phyloP scores from a whole-genome alignment of 768 basidiomycete genomes.

The Rossbeevera mucosa region DNA sequence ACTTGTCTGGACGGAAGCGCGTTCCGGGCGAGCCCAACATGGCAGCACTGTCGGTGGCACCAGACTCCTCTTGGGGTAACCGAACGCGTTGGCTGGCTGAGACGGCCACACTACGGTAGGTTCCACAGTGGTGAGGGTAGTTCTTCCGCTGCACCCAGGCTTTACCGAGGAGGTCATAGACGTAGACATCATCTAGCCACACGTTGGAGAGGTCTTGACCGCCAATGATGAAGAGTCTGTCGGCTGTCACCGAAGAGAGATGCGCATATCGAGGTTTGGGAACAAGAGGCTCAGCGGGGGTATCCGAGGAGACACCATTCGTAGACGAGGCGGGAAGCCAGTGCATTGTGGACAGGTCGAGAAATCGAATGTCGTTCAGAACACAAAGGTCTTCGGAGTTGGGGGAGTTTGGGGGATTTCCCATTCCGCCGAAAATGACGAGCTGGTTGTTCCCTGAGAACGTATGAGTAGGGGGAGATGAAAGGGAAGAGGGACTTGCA shows the following conservation, averaged over 20 bases:
- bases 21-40: conserved; percentile 52
- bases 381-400: conserved; percentile 83
- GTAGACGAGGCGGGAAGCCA: conserved; percentile 58
- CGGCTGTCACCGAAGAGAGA: conserved; percentile 79
- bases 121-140: conserved; percentile 92
- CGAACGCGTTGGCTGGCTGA: conserved; percentile 66
- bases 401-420: conserved; percentile 64
- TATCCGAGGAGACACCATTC: conserved; percentile 29
- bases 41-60: conserved; percentile 36
- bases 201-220: conserved; percentile 92
- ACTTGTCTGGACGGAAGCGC: conserved; percentile 51
- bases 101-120: conserved; percentile 91
- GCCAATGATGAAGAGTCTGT: conserved; percentile 86
- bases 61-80: conserved; percentile 57
- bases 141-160: conserved; percentile 77
- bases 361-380: conserved; percentile 89
- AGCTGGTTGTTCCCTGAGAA: conserved; percentile 76
- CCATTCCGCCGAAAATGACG: conserved; percentile 95
- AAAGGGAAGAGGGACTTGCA: conserved; percentile 41
- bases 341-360: conserved; percentile 62
- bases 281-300: conserved; percentile 43
- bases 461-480: conserved; percentile 9
- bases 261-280: conserved; percentile 94
- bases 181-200: conserved; percentile 91
- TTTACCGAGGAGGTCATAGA: conserved; percentile 71